Conservation (phyloP, 192 early-diverging fungal genomes). For the Coemansia sp. region DNA sequence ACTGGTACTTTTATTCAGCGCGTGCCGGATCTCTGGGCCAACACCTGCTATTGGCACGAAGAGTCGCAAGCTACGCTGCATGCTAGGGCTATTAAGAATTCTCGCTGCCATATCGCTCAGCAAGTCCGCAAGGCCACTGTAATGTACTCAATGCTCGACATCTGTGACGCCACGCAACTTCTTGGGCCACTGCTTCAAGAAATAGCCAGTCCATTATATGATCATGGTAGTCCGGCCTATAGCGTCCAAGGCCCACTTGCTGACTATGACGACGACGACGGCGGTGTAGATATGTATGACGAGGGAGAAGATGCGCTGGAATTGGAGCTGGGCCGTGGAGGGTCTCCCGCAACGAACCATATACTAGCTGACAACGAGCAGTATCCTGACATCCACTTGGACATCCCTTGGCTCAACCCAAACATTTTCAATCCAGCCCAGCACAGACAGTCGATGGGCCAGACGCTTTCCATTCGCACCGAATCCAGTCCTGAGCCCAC, state of each 20-base stretch:
- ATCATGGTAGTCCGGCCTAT: background rate
- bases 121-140: background rate
- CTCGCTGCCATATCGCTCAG: background rate
- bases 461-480: constrained; percentile 15
- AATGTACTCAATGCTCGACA: background rate
- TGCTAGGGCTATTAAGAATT: background rate
- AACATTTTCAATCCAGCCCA: background rate
- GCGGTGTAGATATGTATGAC: background rate
- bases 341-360: background rate
- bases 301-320: constrained; percentile 14
- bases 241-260: background rate
- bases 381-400: constrained; percentile 22
- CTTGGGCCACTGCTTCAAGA: background rate
- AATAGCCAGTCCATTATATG: too few species aligned
- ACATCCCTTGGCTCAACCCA: constrained; percentile 52
- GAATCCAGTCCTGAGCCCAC: constrained; percentile 31
- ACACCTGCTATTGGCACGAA: constrained; percentile 34
- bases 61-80: background rate
- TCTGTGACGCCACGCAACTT: background rate
- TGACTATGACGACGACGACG: background rate
- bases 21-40: constrained; percentile 28
- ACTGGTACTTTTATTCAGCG: constrained; percentile 8
- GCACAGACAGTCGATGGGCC: constrained; percentile 8
- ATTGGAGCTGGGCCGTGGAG: constrained; percentile 40
- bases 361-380: constrained; percentile 4